Evolutionary conservation across 1,284 basidiomycete genomes (phyloP).

Genomic region (Leccinum griseonigrum): DNA sequence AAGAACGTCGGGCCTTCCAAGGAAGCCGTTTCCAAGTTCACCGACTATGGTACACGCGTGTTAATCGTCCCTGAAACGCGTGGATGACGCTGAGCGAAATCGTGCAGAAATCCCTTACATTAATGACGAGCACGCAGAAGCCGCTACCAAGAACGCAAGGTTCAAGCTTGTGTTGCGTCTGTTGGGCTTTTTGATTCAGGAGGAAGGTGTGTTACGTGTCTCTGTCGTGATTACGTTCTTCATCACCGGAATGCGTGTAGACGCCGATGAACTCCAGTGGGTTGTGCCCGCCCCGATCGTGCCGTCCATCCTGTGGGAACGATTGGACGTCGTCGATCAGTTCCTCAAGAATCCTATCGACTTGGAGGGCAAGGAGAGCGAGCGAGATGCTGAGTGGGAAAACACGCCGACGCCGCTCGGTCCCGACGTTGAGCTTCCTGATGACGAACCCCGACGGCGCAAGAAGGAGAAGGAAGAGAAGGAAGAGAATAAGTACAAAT

Average conservation of each 20-base stretch:
- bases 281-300: slow-evolving; percentile 67
- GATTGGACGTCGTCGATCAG: slow-evolving; percentile 70
- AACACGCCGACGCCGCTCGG: slow-evolving; percentile 46
- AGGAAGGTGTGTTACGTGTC: slow-evolving; percentile 49
- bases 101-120: slow-evolving; percentile 70
- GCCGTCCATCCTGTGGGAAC: slow-evolving; percentile 61
- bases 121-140: slow-evolving; percentile 69
- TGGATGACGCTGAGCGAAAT: slow-evolving; percentile 1
- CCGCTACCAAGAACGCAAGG: slow-evolving; percentile 72
- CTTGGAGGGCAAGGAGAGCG: slow-evolving; percentile 68
- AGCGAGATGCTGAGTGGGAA: slow-evolving; percentile 65
- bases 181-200: slow-evolving; percentile 56
- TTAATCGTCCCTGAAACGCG: background rate
- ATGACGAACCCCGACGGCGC: slow-evolving; percentile 44
- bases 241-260: slow-evolving; percentile 34
- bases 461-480: slow-evolving; percentile 59
- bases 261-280: slow-evolving; percentile 76
- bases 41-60: slow-evolving; percentile 65
- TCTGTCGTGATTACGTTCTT: slow-evolving; percentile 5
- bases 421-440: slow-evolving; percentile 41
- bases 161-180: slow-evolving; percentile 83
- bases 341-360: slow-evolving; percentile 75
- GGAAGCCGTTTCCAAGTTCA: slow-evolving; percentile 71
- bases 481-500: slow-evolving; percentile 79
- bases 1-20: slow-evolving; percentile 53